Conservation (phyloP, 257 asterid species). For the Penstemon barbatus region DNA sequence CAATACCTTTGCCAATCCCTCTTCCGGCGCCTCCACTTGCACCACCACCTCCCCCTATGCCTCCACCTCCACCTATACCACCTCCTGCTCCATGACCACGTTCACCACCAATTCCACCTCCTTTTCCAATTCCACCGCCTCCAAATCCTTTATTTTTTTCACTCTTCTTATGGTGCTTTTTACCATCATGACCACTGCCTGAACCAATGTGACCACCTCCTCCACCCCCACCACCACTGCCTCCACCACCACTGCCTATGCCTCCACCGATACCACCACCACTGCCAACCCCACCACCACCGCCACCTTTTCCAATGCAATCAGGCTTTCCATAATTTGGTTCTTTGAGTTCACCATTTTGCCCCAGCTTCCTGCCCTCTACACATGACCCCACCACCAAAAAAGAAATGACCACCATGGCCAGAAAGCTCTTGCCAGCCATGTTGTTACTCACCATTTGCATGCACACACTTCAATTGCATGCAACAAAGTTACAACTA, state of each 20-base stretch:
- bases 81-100: conserved; percentile 4
- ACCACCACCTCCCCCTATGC: conserved; percentile 27
- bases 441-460: conserved; percentile 29
- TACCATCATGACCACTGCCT: conserved; percentile 28
- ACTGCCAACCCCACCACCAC: conserved; percentile 16
- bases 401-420: conserved; percentile 30
- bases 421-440: conserved; percentile 30
- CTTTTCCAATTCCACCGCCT: conserved; percentile 24
- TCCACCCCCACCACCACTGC: conserved; percentile 3
- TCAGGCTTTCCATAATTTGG: conserved; percentile 17
- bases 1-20: conserved; percentile 22
- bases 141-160: conserved; percentile 22
- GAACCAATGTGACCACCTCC: conserved; percentile 10
- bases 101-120: conserved; percentile 24
- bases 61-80: conserved; percentile 21
- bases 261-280: conserved; percentile 19
- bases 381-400: conserved; percentile 35
- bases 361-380: conserved; percentile 37
- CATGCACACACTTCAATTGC: conserved; percentile 17
- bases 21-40: conserved; percentile 20
- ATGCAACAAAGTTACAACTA: conserved; percentile 21
- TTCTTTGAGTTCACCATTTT: conserved; percentile 16
- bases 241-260: conserved; percentile 20
- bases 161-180: conserved; percentile 21
- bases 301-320: conserved; percentile 10